These are phyloP conservation scores for Diaporthe caulivora DNA, from an alignment of 2,329 filamentous ascomycete species.

Conservation along the genomic window DNA sequence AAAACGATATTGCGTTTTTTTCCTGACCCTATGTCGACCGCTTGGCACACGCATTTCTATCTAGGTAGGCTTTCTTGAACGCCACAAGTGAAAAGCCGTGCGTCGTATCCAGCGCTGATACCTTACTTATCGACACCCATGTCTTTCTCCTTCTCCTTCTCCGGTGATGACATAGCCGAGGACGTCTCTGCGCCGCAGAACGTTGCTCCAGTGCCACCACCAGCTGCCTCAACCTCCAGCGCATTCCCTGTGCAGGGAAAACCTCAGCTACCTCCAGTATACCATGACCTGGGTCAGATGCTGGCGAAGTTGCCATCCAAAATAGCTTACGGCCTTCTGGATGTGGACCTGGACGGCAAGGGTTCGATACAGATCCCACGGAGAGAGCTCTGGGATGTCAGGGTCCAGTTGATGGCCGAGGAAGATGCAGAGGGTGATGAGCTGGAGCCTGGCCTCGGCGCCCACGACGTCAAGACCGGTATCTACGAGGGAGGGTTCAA, in stretches of 20 bases:
- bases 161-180: slow-evolving; percentile 74
- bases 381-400: slow-evolving; percentile 84
- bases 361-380: slow-evolving; percentile 71
- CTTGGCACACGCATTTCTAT: neutral
- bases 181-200: slow-evolving; percentile 46
- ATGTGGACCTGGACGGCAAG: slow-evolving; percentile 70
- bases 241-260: slow-evolving; percentile 74
- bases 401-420: slow-evolving; percentile 84
- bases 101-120: neutral
- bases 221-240: slow-evolving; percentile 49
- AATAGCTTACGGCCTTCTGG: slow-evolving; percentile 75
- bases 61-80: neutral
- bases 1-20: slow-evolving; percentile 21
- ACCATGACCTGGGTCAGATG: slow-evolving; percentile 64
- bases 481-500: slow-evolving; percentile 92
- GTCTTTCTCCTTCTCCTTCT: slow-evolving; percentile 72
- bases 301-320: slow-evolving; percentile 77
- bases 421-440: slow-evolving; percentile 62
- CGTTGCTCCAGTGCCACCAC: slow-evolving; percentile 34
- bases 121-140: slow-evolving; percentile 39
- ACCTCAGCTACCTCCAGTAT: slow-evolving; percentile 67
- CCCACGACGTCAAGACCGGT: slow-evolving; percentile 82
- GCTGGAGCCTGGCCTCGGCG: slow-evolving; percentile 65
- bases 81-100: neutral
- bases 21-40: neutral